phyloP scores from a whole-genome alignment of 768 basidiomycete species.

The Leccinum rimulosum region DNA sequence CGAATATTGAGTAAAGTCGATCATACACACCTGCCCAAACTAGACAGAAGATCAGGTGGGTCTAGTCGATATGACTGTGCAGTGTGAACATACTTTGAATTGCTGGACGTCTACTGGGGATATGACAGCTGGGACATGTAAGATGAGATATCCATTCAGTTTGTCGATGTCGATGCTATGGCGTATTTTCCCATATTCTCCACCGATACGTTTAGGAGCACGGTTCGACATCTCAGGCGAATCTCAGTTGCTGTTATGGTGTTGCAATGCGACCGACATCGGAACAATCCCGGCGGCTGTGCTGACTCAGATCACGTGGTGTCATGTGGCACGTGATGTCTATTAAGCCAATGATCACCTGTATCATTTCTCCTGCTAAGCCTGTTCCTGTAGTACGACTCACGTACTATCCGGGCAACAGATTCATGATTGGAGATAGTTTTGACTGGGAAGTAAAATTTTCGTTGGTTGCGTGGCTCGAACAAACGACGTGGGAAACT shows the following conservation, averaged over 20 bases:
- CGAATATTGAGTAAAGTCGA: neutral
- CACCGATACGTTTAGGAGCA: conserved; percentile 53
- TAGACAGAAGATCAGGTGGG: conserved; percentile 30
- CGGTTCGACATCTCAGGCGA: conserved; percentile 19
- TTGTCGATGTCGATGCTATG: conserved; percentile 62
- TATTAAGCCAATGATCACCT: no score
- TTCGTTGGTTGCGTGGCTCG: neutral
- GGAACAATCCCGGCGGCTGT: neutral
- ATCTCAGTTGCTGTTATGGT: neutral
- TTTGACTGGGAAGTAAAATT: neutral
- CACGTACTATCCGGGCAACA: neutral
- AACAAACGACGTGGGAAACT: conserved; percentile 13
- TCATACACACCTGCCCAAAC: conserved; percentile 78
- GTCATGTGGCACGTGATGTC: neutral
- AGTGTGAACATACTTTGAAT: conserved; percentile 83
- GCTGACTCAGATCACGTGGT: neutral
- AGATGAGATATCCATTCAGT: conserved; percentile 64
- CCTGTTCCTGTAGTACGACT: neutral
- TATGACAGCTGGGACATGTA: conserved; percentile 51
- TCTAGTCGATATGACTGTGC: neutral
- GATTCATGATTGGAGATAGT: neutral
- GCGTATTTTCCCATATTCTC: conserved; percentile 72
- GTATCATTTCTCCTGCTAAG: neutral
- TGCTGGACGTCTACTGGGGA: conserved; percentile 81
- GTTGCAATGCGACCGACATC: neutral